Evolutionary conservation across 805 yeast genomes (phyloP).

Genomic region (Ogataea allantospora): DNA sequence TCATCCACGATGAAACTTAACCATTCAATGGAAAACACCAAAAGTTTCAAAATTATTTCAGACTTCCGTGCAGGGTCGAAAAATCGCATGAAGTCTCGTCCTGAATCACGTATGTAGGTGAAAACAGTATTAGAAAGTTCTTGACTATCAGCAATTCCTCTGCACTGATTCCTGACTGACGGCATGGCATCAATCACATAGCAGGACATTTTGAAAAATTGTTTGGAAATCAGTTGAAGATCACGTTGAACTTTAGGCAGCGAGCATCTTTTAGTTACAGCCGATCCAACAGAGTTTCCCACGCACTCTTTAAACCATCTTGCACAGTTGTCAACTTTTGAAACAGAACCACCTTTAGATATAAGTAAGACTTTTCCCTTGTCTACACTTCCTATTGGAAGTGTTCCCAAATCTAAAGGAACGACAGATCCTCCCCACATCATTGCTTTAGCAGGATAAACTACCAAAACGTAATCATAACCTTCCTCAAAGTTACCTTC

Average conservation of each 20-base stretch:
- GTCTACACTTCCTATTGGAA: constrained; percentile 55
- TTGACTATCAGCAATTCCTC: constrained; percentile 61
- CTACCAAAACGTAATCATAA: constrained; percentile 62
- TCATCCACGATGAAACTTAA: constrained; percentile 90
- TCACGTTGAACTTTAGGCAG: constrained; percentile 71
- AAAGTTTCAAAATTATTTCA: constrained; percentile 64
- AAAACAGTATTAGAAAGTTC: constrained; percentile 75
- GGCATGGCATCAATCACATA: constrained; percentile 62
- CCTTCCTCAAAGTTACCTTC: constrained; percentile 17
- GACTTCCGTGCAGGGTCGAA: constrained; percentile 67
- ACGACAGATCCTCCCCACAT: constrained; percentile 86
- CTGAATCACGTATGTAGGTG: constrained; percentile 77
- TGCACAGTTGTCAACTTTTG: constrained; percentile 52
- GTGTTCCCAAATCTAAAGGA: constrained; percentile 46
- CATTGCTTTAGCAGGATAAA: constrained; percentile 80
- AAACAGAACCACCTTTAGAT: constrained; percentile 64
- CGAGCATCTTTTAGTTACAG: constrained; percentile 67
- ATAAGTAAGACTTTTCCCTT: constrained; percentile 68
- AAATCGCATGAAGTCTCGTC: constrained; percentile 64
- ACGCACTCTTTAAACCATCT: constrained; percentile 56
- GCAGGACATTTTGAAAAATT: constrained; percentile 65
- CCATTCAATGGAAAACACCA: constrained; percentile 84
- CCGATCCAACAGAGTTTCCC: constrained; percentile 50
- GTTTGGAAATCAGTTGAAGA: constrained; percentile 59
- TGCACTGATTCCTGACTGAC: constrained; percentile 51